Base-by-base conservation (phyloP, 1,139 yeast species). In the Taphrina deformans region DNA sequence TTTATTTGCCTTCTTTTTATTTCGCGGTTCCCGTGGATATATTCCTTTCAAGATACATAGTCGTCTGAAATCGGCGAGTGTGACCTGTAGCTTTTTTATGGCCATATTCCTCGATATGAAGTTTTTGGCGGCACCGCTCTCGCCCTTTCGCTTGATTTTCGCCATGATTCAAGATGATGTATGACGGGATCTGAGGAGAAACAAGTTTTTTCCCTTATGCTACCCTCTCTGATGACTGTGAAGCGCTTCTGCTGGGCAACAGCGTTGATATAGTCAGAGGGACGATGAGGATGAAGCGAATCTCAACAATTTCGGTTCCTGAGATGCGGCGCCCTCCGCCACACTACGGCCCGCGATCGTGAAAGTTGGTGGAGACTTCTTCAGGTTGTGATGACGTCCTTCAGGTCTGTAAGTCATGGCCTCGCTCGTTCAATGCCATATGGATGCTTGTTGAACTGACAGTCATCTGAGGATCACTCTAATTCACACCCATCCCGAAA, bases 41-140 rank as follows among this genome's bases (percentile, higher is more conserved):
- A 79, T 78, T 58, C 99, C 99, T 76, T 93, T 93, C 83, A 93
- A 90, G 75, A 93, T 93, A 41, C 67, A 66, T 21, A 68, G 82
- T 74, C 98, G 85, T 79, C 99, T 88, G 84, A 93, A 93, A 78
- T 93, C 99, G n/a, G 98, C 97, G 67, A 95, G 82, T 1, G 98
- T 88, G 55, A 95, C 88, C 78, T 93, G 99, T 69, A 93, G 81
- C 76, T 87, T 90, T 77, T 88, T 87, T 67, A 93, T 89, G 3
- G 99, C 99, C 77, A 90, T 97, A 0, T 97, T 88, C 78, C 99
- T 84, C 67, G 98, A 92, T 74, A 93, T 83, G 79, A 87, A 93
- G 79, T 90, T 89, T 79, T 87, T 88, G 69, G 97, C 97, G 72
- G 90, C 92, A 76, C 99, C 98, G 66, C 87, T 78, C 68, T 88